Conservation (phyloP, 2,329 filamentous ascomycete species). For the Aureobasidium uvarum region DNA sequence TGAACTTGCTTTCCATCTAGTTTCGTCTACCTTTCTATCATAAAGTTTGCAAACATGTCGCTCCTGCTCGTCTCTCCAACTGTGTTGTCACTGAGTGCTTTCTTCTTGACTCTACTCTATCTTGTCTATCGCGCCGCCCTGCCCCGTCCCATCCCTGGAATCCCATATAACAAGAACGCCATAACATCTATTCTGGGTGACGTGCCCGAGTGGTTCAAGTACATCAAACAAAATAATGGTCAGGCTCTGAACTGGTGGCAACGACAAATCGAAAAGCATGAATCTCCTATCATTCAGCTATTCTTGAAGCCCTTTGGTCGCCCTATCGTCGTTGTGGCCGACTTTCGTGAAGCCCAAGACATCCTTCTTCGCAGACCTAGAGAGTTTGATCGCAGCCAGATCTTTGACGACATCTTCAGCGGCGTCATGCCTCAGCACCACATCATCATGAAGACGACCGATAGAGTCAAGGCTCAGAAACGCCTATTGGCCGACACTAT, state of each 20-base stretch:
- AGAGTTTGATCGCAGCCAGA: conserved; percentile 48
- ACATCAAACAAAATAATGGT: conserved; percentile 37
- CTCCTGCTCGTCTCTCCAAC: background rate
- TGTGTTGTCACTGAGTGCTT: conserved; percentile 2
- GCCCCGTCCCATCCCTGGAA: conserved; percentile 48
- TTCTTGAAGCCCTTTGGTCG: conserved; percentile 48
- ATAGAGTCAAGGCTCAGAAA: conserved; percentile 32
- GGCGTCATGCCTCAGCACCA: conserved; percentile 33
- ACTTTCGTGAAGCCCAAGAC: conserved; percentile 47
- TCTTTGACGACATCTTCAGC: conserved; percentile 36
- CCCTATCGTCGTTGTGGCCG: conserved; percentile 49
- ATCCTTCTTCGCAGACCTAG: conserved; percentile 46
- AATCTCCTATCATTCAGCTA: conserved; percentile 49
- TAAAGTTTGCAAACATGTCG: background rate
- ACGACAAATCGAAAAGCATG: conserved; percentile 29
- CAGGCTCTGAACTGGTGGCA: conserved; percentile 30
- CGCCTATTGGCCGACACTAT: conserved; percentile 36
- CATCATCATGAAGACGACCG: conserved; percentile 32
- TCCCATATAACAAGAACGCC: conserved; percentile 47
- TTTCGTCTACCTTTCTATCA: background rate
- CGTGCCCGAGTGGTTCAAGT: conserved; percentile 43
- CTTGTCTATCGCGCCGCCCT: conserved; percentile 34
- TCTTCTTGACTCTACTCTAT: conserved; percentile 18
- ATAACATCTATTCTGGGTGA: conserved; percentile 45
- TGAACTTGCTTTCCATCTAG: background rate